Evolutionary conservation across 2,329 filamentous ascomycete genomes (phyloP).

Genomic region (Aspergillus persii): DNA sequence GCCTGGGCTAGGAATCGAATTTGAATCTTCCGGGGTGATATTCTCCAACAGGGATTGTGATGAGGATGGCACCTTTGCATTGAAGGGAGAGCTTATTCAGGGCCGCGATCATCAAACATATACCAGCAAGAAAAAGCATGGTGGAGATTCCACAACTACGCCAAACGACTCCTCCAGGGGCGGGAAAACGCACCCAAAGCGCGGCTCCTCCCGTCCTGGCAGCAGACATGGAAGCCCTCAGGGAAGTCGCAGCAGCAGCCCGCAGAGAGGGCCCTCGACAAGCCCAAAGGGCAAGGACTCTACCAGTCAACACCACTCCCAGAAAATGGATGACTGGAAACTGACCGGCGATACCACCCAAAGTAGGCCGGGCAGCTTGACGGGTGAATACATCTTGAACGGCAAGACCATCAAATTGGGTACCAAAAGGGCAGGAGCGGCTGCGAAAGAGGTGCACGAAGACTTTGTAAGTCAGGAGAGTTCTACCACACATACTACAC

Average conservation of each 20-base stretch:
- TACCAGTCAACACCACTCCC: too few species aligned
- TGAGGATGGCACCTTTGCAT: neutral
- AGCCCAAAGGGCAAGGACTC: too few species aligned
- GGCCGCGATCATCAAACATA: too few species aligned
- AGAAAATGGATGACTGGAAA: too few species aligned
- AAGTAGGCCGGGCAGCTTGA: neutral
- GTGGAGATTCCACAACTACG: too few species aligned
- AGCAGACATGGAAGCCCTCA: too few species aligned
- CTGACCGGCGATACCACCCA: neutral
- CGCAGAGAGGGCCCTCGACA: too few species aligned
- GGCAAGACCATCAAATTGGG: neutral
- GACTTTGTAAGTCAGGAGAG: neutral
- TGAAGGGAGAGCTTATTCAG: too few species aligned
- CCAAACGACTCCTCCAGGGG: too few species aligned
- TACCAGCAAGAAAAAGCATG: too few species aligned
- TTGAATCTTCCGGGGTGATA: neutral
- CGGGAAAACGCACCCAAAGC: too few species aligned
- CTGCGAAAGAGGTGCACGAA: neutral
- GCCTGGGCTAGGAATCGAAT: neutral
- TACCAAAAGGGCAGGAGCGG: neutral
- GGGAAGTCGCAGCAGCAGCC: neutral
- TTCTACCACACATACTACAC: neutral
- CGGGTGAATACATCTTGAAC: neutral
- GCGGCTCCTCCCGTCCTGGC: too few species aligned
- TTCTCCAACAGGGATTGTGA: neutral